Base-by-base conservation (phyloP, 192 early-diverging fungal species). In the Backusella mclennaniae region DNA sequence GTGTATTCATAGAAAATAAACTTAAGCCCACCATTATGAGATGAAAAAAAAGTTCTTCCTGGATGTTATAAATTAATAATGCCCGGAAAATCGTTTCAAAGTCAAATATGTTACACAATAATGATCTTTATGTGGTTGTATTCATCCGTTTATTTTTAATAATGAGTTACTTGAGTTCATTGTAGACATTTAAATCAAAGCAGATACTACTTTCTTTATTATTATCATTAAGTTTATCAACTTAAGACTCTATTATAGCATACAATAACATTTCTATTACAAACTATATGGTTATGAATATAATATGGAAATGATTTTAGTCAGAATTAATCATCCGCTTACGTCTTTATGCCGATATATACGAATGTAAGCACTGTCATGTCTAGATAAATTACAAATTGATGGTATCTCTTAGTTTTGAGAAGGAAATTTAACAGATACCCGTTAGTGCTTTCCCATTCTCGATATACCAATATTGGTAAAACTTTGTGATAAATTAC, bases 31-130 rank as follows among this genome's bases (percentile, higher is more conserved):
- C 39, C 14, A 14, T 44, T 44, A n/a, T 49, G n/a, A 49, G n/a
- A n/a, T 49, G 53, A 59, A 21, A 26, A 53, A 56, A 59, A 59
- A 59, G 53, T 59, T 59, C 21, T 26, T 26, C 53, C 53, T 26
- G 23, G 21, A 59, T 59, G 26, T 59, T 59, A 59, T 59, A 59
- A 59, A 59, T 59, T 59, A 59, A 59, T 11, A 59, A 59, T 59
- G 21, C n/a, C 2, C 53, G 53, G 53, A 26, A 59, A 59, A 59
- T 59, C 53, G 7, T 59, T 59, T 59, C 23, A 21, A 4, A 59
- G 23, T 9, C n/a, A 12, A 14, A 26, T 26, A 26, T 26, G 53
- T 59, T 59, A 59, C 53, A 59, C 53, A 2, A 26, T 3, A 12
- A 12, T 26, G 11, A 6, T 26, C 5, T 26, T 23, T 59, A 8